Base-by-base conservation (phyloP, 2,329 filamentous ascomycete genomes). In the Cryphonectria naterciae region DNA sequence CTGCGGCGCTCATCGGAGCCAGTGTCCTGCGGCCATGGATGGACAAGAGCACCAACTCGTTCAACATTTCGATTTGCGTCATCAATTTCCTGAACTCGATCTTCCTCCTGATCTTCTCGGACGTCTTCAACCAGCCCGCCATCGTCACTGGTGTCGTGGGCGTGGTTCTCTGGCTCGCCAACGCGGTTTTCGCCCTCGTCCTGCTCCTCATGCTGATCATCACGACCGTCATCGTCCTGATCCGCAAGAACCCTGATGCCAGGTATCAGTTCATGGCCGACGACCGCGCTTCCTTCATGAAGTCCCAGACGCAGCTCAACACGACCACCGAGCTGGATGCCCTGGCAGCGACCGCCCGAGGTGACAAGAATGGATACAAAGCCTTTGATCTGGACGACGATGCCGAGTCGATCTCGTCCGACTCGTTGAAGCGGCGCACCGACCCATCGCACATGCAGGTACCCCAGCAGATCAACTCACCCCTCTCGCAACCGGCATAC, bases 21-120 rank as follows among this genome's bases (percentile, higher is more conserved):
- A 92, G 90, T 72, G 91, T 97, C 68, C 84, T 98, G 75, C 91
- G 93, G 72, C 95, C 95, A 25, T 98, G 94, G 92, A 98, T 98
- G 95, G 95, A 98, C 86, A 97, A 97, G 89, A 95, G 95, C 84
- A 97, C 94, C 73, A 98, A 98, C 81, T 91, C 91, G 64, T 97
- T 97, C 87, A 98, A 98, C 83, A 97, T 98, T 77, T 89, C 94
- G 72, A 98, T 98, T 77, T 92, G 90, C 73, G 92, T 89, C 62
- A 86, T 97, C 81, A 98, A 97, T 85, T 97, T 98, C 81, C 80
- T 98, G 77, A 97, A 96, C 82, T 88, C 92, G 69, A 91, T 98
- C 80, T 97, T 97, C 85, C 84, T 98, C 46, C 85, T 98, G 69
- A 89, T 98, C 76, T 97, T 97, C 84, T 93, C 93, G 35, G 88